A percentile compares a stretch with the other conserved stretches of the same genome.
Conservation (phyloP, 306 rosid species). For the Inga oerstediana region DNA sequence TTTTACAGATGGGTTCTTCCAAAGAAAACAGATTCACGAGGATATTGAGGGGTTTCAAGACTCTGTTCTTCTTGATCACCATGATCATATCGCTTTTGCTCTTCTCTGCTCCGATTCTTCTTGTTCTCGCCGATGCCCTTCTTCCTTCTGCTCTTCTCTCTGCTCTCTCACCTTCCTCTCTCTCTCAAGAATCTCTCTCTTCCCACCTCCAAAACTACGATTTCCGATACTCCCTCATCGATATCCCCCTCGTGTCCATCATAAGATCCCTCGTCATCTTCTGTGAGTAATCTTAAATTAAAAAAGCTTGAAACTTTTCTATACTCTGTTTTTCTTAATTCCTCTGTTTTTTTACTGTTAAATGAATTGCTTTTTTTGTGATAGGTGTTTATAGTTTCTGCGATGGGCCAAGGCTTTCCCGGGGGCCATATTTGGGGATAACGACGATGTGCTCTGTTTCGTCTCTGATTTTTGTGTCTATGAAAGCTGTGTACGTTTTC, state of each 20-base stretch:
- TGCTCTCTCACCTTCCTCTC: conserved; percentile 45
- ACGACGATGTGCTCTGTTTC: conserved; percentile 57
- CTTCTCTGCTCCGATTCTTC: conserved; percentile 68
- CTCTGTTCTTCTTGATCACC: conserved; percentile 63
- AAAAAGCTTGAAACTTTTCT: not conserved
- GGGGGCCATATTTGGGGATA: conserved; percentile 69
- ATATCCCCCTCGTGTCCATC: conserved; percentile 64
- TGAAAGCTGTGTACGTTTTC: conserved; percentile 64
- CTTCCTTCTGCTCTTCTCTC: conserved; percentile 69
- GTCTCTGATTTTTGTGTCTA: conserved; percentile 58
- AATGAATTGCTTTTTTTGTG: not conserved
- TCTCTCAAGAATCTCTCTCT: conserved; percentile 41
- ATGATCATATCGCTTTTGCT: conserved; percentile 67
- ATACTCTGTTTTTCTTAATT: not conserved
- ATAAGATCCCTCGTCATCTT: conserved; percentile 60
- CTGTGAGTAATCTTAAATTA: conserved; percentile 42
- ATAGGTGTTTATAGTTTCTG: conserved; percentile 74
- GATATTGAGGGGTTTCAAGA: conserved; percentile 55
- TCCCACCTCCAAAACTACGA: conserved; percentile 61
- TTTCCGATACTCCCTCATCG: conserved; percentile 66
- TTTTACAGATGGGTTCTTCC: conserved; percentile 48
- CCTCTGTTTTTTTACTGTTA: not conserved
- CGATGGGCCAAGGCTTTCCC: conserved; percentile 70
- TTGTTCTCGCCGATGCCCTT: conserved; percentile 61
- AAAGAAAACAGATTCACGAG: conserved; percentile 66